These are phyloP conservation scores for Saprolegnia parasitica DNA, from an alignment of 352 stramenopile genomes.

Conservation along the genomic window DNA sequence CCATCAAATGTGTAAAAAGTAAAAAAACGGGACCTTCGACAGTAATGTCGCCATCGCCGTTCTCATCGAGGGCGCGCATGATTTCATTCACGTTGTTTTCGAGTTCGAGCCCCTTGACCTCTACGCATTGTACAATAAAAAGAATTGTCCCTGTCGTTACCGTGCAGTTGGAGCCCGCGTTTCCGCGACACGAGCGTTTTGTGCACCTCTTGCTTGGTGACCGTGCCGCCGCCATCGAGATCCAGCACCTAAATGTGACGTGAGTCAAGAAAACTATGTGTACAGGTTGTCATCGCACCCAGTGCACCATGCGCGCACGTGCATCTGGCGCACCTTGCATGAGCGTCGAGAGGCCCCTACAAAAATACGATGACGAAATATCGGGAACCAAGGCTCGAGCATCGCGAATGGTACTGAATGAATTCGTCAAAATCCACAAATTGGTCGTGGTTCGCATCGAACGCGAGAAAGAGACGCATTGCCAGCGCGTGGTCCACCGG, in stretches of 20 bases:
- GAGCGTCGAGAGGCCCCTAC: constrained; percentile 18
- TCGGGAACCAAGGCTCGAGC: too few species aligned
- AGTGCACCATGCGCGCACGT: constrained; percentile 14
- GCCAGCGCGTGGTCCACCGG: constrained; percentile 17
- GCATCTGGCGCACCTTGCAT: constrained; percentile 15
- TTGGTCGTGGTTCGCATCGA: not conserved
- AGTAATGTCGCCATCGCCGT: constrained; percentile 21
- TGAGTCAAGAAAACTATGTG: not conserved
- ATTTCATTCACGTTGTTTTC: constrained; percentile 26
- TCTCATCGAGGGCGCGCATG: constrained; percentile 15
- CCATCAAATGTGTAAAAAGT: too few species aligned
- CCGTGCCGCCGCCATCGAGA: constrained; percentile 21
- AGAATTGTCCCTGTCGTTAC: too few species aligned
- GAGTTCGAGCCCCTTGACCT: constrained; percentile 19
- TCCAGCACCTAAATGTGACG: constrained; percentile 11
- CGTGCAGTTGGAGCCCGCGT: constrained; percentile 3
- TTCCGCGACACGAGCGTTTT: constrained; percentile 7
- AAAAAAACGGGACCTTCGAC: constrained; percentile 3
- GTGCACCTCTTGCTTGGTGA: constrained; percentile 23
- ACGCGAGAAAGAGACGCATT: constrained; percentile 9
- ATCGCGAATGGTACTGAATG: too few species aligned
- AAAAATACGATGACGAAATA: too few species aligned
- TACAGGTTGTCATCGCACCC: not conserved
- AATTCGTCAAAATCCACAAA: constrained; percentile 19
- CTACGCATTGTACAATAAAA: too few species aligned